These are phyloP conservation scores for Termitomyces sp. DNA, from an alignment of 768 basidiomycete genomes.

Conservation along the genomic window DNA sequence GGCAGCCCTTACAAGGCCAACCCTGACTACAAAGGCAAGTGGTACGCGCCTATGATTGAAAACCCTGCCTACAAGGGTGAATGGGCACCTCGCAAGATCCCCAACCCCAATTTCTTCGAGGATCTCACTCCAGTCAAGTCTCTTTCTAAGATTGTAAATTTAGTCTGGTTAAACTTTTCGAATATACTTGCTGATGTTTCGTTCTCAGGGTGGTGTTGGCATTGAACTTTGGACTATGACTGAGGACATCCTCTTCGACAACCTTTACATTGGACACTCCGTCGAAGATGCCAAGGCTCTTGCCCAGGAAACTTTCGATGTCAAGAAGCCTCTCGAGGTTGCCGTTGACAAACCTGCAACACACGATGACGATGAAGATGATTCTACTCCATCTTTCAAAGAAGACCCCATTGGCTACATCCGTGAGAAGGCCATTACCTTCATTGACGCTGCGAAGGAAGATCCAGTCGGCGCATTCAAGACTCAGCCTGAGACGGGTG, in stretches of 20 bases:
- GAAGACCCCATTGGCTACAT: slow-evolving; percentile 77
- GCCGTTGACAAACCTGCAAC: slow-evolving; percentile 50
- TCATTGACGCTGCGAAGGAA: slow-evolving; percentile 69
- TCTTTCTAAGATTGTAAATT: slow-evolving; percentile 77
- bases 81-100: slow-evolving; percentile 88
- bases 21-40: slow-evolving; percentile 97
- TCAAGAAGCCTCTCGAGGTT: slow-evolving; percentile 84
- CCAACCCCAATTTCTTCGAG: slow-evolving; percentile 90
- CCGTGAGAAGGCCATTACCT: slow-evolving; percentile 70
- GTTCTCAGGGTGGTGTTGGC: slow-evolving; percentile 76
- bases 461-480: slow-evolving; percentile 83
- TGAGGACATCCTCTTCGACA: slow-evolving; percentile 88
- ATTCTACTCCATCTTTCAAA: slow-evolving; percentile 45
- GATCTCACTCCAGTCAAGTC: slow-evolving; percentile 77
- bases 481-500: slow-evolving; percentile 84
- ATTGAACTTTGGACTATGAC: slow-evolving; percentile 99
- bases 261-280: slow-evolving; percentile 92
- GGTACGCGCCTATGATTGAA: slow-evolving; percentile 91
- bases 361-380: slow-evolving; percentile 41
- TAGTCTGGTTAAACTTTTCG: neutral
- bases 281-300: slow-evolving; percentile 76
- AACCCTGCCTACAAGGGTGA: slow-evolving; percentile 97
- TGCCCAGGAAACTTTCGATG: slow-evolving; percentile 82
- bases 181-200: neutral
- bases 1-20: slow-evolving; percentile 80